Percentiles rank a stretch among this genome's conserved stretches.
phyloP scores from a whole-genome alignment of 805 yeast species.

The Kuraishia hungarica region DNA sequence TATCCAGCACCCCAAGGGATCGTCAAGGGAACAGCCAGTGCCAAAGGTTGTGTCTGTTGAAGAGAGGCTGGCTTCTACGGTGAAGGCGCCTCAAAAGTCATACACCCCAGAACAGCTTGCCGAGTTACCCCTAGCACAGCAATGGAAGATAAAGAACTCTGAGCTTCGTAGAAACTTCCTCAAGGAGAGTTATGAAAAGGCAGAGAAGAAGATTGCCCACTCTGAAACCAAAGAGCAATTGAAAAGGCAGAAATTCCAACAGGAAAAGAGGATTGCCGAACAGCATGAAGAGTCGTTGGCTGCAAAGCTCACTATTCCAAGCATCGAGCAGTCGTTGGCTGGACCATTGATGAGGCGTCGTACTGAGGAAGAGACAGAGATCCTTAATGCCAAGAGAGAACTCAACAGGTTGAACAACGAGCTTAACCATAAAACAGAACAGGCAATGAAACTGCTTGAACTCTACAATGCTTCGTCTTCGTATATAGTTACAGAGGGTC shows the following conservation, averaged over 20 bases:
- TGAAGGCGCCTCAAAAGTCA: conserved; percentile 31
- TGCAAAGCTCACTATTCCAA: conserved; percentile 65
- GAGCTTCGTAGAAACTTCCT: conserved; percentile 68
- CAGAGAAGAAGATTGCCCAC: conserved; percentile 27
- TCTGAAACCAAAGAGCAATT: conserved; percentile 23
- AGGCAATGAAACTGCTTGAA: conserved; percentile 51
- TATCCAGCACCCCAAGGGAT: conserved; percentile 56
- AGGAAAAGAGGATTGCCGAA: conserved; percentile 20
- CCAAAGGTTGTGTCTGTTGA: conserved; percentile 51
- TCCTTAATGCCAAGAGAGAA: conserved; percentile 49
- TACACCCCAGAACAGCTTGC: conserved; percentile 22
- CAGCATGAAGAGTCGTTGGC: conserved; percentile 41
- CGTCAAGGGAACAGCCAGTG: conserved; percentile 43
- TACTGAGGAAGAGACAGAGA: conserved; percentile 58
- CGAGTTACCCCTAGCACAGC: conserved; percentile 26
- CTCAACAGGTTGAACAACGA: conserved; percentile 57
- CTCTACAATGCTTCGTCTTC: conserved; percentile 63
- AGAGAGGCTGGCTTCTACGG: conserved; percentile 47
- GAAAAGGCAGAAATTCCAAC: conserved; percentile 15
- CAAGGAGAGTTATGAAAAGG: conserved; percentile 42
- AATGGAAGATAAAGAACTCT: conserved; percentile 43
- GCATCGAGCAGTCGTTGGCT: conserved; percentile 55
- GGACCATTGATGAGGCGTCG: conserved; percentile 69
- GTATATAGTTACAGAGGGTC: conserved; percentile 67
- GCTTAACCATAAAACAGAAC: conserved; percentile 40